Conservation (phyloP, 2,329 filamentous ascomycete genomes). For the Dactylellina leptospora region DNA sequence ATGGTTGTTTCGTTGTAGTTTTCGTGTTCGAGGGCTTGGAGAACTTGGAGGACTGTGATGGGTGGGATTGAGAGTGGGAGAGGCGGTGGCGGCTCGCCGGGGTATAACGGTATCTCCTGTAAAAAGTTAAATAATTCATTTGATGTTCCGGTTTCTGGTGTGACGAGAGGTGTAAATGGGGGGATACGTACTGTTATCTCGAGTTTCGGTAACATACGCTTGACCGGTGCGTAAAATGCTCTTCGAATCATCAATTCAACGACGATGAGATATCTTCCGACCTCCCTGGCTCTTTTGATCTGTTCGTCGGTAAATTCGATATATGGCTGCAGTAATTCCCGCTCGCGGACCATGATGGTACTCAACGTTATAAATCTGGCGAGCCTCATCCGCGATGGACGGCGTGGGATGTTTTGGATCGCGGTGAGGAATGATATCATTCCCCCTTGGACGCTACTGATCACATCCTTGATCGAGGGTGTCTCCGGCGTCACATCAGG, state of each 20-base stretch:
- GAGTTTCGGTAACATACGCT: not conserved
- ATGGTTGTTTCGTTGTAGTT: not conserved
- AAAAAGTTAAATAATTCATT: too few species aligned
- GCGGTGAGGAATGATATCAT: slow-evolving; percentile 7
- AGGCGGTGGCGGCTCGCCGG: not conserved
- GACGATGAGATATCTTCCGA: slow-evolving; percentile 7
- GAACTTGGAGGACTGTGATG: slow-evolving; percentile 3
- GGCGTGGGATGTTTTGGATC: not conserved
- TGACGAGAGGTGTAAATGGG: not conserved
- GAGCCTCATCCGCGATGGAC: slow-evolving; percentile 1
- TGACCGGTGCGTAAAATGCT: not conserved
- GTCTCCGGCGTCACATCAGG: too few species aligned
- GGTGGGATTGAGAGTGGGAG: not conserved
- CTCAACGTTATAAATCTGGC: slow-evolving; percentile 10
- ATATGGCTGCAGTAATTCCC: not conserved
- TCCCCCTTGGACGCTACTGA: too few species aligned
- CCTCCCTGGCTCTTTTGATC: not conserved
- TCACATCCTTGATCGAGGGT: too few species aligned
- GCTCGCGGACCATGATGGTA: slow-evolving; percentile 5
- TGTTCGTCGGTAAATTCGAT: slow-evolving; percentile 16
- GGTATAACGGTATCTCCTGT: not conserved
- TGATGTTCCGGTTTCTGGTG: not conserved
- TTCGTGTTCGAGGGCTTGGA: slow-evolving; percentile 10
- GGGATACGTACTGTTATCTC: slow-evolving; percentile 5
- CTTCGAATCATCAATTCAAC: slow-evolving; percentile 5